Percentiles rank a stretch among this genome's conserved stretches.
Conservation (phyloP, 768 basidiomycete genomes). For the Tricholoma flavovirens region DNA sequence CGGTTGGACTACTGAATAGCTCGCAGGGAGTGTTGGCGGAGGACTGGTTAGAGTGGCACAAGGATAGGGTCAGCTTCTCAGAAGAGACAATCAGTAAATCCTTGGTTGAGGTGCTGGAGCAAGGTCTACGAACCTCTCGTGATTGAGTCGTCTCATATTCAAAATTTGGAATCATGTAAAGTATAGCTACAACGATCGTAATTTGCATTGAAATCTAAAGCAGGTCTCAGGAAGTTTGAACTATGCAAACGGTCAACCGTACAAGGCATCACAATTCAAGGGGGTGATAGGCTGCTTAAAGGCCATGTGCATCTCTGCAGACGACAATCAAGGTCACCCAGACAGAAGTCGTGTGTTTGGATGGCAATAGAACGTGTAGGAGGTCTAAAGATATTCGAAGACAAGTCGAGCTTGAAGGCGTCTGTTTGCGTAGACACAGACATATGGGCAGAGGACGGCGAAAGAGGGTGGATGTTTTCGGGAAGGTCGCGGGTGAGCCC, state of each 20-base stretch:
- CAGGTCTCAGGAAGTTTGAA: not conserved
- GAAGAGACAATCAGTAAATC: constrained; percentile 12
- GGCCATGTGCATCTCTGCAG: not conserved
- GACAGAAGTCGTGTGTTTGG: not conserved
- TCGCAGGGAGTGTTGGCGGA: constrained; percentile 12
- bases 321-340: not conserved
- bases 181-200: not conserved
- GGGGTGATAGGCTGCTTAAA: not conserved
- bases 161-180: not conserved
- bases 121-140: constrained; percentile 7
- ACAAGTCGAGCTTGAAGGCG: not conserved
- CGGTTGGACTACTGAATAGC: constrained; percentile 18
- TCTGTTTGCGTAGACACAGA: not conserved
- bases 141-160: not conserved
- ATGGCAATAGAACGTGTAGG: not conserved
- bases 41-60: constrained; percentile 18
- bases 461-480: not conserved
- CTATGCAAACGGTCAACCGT: not conserved
- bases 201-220: not conserved
- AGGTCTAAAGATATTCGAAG: not conserved
- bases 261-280: not conserved
- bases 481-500: not conserved
- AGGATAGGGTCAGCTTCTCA: constrained; percentile 15
- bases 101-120: constrained; percentile 9
- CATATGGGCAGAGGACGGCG: not conserved